Evolutionary conservation across 1,284 basidiomycete genomes (phyloP), one percentile per base, ranked within the genome.

Genomic region (Blastosporella zonata): DNA sequence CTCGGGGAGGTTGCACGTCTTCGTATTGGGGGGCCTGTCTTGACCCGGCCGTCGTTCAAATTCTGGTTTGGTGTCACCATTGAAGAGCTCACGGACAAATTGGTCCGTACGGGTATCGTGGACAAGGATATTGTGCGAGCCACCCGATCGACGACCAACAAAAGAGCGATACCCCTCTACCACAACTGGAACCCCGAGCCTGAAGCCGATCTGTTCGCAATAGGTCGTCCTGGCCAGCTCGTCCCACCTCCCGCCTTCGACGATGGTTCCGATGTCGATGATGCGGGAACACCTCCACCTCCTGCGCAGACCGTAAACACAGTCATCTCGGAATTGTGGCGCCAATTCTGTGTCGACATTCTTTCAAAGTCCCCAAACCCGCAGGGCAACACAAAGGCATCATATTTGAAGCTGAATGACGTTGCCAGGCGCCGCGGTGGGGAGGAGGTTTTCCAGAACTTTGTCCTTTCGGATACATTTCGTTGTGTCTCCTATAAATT

Each of bases 301-400:
- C 29, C 12, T 3, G 3, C 41, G 13, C 18, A 47, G 6, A n/a
- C 25, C 7, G 21, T 59, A 10, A 54, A 62, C 47, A 8, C 10
- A 3, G 23, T 31, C 10, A 23, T 60, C 10, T 56, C 57, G 0
- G n/a, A 41, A 3, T 2, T 63, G 12, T 65, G 58, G 57, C 35
- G 37, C 0, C 59, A 62, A 18, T 62, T 62, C 23, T 28, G 63
- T 6, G 4, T 47, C 0, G 60, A 65, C 33, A 12, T 64, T 22
- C 46, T 41, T 1, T 15, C 12, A 1, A 62, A 56, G 23, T 55
- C 53, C 0, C 58, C 64, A 0, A 63, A 61, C 36, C 50, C 40
- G 7, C 13, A 29, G 2, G 41, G 50, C 2, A 39, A n/a, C 1
- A 17, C 38, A 0, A 47, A 45, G 0, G 18, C 43, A 1, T 54